phyloP scores from a whole-genome alignment of 2,329 filamentous ascomycete genomes.

The Neonectria punicea region DNA sequence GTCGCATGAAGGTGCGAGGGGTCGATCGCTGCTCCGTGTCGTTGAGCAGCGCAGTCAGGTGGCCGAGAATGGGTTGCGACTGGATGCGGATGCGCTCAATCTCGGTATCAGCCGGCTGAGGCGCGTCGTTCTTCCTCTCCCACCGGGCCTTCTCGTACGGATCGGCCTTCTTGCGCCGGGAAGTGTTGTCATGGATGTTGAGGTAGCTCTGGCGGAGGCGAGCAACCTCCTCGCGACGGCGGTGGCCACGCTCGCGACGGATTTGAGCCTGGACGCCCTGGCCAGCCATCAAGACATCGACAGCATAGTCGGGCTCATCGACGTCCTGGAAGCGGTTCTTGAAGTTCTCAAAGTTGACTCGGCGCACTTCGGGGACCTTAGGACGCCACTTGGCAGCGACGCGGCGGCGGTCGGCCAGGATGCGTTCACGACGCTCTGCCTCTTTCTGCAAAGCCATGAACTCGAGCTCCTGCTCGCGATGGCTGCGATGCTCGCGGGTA shows the following conservation, averaged over 20 bases:
- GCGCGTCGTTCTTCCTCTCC: constrained; percentile 40
- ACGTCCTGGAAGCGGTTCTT: constrained; percentile 54
- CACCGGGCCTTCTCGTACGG: constrained; percentile 34
- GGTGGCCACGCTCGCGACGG: constrained; percentile 50
- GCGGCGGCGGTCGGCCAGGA: constrained; percentile 49
- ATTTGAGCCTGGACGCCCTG: constrained; percentile 50
- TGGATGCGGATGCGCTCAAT: constrained; percentile 54
- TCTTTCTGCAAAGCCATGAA: constrained; percentile 48
- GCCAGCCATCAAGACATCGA: constrained; percentile 53
- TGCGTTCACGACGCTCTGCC: constrained; percentile 50
- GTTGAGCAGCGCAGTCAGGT: constrained; percentile 50
- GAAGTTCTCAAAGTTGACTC: constrained; percentile 56
- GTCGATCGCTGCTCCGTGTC: constrained; percentile 49
- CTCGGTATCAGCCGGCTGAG: constrained; percentile 36
- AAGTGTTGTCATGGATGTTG: constrained; percentile 14
- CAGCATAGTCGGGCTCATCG: constrained; percentile 50
- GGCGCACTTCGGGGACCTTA: constrained; percentile 54
- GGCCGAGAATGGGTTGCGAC: constrained; percentile 53
- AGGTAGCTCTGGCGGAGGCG: constrained; percentile 47
- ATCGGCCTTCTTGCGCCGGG: constrained; percentile 20
- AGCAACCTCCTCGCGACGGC: constrained; percentile 51
- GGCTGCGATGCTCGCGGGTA: constrained; percentile 19
- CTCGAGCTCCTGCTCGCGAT: constrained; percentile 43
- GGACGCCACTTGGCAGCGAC: constrained; percentile 52
- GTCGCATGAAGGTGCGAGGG: constrained; percentile 53